Conservation (phyloP, 768 basidiomycete genomes). For the Leucocoprinus sp. region DNA sequence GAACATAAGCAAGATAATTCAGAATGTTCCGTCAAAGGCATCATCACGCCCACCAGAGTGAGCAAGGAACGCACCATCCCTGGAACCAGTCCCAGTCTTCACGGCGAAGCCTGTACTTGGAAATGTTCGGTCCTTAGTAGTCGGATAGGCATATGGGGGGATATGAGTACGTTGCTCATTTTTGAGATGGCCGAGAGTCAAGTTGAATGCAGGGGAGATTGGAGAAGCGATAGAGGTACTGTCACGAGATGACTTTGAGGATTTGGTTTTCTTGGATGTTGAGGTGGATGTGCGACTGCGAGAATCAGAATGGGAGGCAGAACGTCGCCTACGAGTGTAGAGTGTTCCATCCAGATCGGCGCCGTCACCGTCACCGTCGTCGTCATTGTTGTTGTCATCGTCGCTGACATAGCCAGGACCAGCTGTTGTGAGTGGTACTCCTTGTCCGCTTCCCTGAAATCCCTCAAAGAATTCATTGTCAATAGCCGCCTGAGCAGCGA, state of each 20-base stretch:
- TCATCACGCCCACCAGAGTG: too few relatives aligned
- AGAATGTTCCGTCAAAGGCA: too few relatives aligned
- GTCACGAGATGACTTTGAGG: slow-evolving; percentile 17
- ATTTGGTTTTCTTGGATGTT: slow-evolving; percentile 29
- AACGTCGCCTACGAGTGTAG: slow-evolving; percentile 34
- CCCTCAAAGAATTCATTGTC: slow-evolving; percentile 56
- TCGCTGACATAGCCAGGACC: not conserved
- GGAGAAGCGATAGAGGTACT: slow-evolving; percentile 38
- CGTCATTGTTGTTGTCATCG: slow-evolving; percentile 6
- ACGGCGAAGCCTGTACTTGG: too few relatives aligned
- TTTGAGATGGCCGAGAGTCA: too few relatives aligned
- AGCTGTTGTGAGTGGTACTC: not conserved
- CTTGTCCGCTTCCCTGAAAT: slow-evolving; percentile 47
- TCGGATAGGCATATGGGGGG: too few relatives aligned
- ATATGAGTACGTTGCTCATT: too few relatives aligned
- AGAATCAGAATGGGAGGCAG: slow-evolving; percentile 38
- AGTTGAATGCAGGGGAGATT: slow-evolving; percentile 23
- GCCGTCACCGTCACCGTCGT: slow-evolving; percentile 35
- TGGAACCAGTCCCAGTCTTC: too few relatives aligned
- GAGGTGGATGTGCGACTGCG: slow-evolving; percentile 55
- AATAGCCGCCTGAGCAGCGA: slow-evolving; percentile 25
- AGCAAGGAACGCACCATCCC: too few relatives aligned
- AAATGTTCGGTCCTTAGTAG: too few relatives aligned
- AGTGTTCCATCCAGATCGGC: slow-evolving; percentile 55
- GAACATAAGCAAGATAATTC: too few relatives aligned